Base-by-base conservation (phyloP, 2,329 filamentous ascomycete genomes). In the Fusarium sp. region DNA sequence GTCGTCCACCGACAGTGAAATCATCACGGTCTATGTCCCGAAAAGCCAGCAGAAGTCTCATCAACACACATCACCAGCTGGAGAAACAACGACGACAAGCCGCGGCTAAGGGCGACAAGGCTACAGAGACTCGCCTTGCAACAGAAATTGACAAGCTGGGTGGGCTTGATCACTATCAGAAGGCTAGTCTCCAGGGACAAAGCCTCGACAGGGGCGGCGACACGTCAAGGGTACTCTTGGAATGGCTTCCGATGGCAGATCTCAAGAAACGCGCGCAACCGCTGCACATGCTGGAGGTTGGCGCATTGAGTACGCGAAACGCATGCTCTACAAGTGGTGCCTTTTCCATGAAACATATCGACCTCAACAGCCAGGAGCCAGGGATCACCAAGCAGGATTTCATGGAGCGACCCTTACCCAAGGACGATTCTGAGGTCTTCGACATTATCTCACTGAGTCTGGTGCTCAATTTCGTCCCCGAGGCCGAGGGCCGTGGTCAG, bases 381-480 rank as follows among this genome's bases (percentile, higher is more conserved):
- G 90, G 89, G 1, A 99, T 99, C 70, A 77, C 90, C 60, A 89
- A 97, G 79, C 93, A 98, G 77, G 93, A 99, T 79, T 98, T 99
- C 76, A 97, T 99, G 94, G 82, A 93, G 71, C 86, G 94, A 26
- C 92, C 94, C 1, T 79, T 95, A 5, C 95, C 95, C 0, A 77
- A 77, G 7, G 78, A 85, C 23, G 82, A 86, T 8, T 79, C 82
- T 1, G 89, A 94, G 42, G 84, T 83, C 23, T 98, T 98, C 77
- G 93, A 99, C 77, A 88, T 98, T 53, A 91, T 99, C 75, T 97
- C 94, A 51, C 84, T 99, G 25, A 97, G 94, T 11, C 83, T 99
- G 55, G 96, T 99, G 7, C 84, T 99, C 67, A 99, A 99, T 79
- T 99, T 94, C 76, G 94, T 98, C 5, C 93, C 95, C 0, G 90